Percentiles rank a stretch among this genome's conserved stretches.
Conservation (phyloP, 306 rosid genomes). For the Pachyrhizus erosus region DNA sequence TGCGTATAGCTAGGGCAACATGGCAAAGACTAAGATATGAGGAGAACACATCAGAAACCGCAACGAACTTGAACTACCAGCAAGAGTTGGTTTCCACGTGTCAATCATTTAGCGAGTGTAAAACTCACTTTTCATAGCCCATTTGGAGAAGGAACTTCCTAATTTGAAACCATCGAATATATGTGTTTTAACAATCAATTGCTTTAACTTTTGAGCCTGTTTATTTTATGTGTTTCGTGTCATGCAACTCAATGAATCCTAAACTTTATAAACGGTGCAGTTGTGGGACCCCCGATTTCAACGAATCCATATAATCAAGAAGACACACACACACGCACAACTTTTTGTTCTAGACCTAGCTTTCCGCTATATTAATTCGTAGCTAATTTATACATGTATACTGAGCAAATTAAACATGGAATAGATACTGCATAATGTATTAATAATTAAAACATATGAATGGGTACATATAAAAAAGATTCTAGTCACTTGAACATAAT, state of each 20-base stretch:
- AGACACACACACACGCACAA: too few relatives aligned
- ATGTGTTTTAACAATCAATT: neutral
- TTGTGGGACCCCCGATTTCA: slow-evolving; percentile 30
- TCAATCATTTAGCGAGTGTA: neutral
- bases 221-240: neutral
- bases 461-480: neutral
- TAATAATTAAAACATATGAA: neutral
- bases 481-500: neutral
- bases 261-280: slow-evolving; percentile 4
- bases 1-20: slow-evolving; percentile 5
- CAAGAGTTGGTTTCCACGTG: slow-evolving; percentile 49
- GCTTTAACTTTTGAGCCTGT: neutral
- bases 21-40: slow-evolving; percentile 2
- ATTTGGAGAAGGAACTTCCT: slow-evolving; percentile 30
- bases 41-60: slow-evolving; percentile 14
- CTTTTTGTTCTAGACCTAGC: too few relatives aligned
- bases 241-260: slow-evolving; percentile 39
- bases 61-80: slow-evolving; percentile 51
- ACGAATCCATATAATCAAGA: too few relatives aligned
- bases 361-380: too few relatives aligned
- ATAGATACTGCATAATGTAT: neutral
- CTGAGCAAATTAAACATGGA: neutral
- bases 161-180: slow-evolving; percentile 24
- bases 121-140: slow-evolving; percentile 19
- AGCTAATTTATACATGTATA: neutral